These are phyloP conservation scores for Garcia nutans DNA, from an alignment of 345 rosid genomes.

Conservation along the genomic window DNA sequence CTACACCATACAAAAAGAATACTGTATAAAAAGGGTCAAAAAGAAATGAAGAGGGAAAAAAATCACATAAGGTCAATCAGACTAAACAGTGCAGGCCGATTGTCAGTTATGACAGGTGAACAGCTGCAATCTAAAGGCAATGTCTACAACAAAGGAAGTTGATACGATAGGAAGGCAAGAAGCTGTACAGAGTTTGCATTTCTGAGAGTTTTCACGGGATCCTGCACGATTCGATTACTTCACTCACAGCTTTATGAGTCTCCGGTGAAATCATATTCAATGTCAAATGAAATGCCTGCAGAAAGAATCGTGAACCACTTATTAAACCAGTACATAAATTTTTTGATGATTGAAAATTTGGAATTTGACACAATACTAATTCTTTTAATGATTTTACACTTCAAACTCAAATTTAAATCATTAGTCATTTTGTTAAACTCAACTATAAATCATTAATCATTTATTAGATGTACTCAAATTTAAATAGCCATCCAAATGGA, in stretches of 20 bases:
- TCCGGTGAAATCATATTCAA: constrained; percentile 93
- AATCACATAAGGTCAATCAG: constrained; percentile 12
- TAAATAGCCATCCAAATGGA: too few relatives aligned
- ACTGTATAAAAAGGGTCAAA: background rate
- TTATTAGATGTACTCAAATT: too few relatives aligned
- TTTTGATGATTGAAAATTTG: too few relatives aligned
- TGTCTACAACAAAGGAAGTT: constrained; percentile 21
- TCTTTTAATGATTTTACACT: too few relatives aligned
- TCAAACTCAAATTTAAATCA: too few relatives aligned
- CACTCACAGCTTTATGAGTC: constrained; percentile 84
- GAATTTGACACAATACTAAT: too few relatives aligned
- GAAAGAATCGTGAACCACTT: background rate
- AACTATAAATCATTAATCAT: too few relatives aligned
- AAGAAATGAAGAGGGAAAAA: constrained; percentile 4
- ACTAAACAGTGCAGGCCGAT: constrained; percentile 23
- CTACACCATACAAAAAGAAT: constrained; percentile 34
- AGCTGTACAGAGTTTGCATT: constrained; percentile 51
- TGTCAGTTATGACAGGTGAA: constrained; percentile 16
- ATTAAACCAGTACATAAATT: background rate
- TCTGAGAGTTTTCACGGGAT: constrained; percentile 35
- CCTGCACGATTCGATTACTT: constrained; percentile 88
- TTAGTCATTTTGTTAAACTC: too few relatives aligned
- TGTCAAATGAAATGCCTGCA: constrained; percentile 81
- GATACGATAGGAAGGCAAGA: constrained; percentile 19
- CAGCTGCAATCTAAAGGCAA: constrained; percentile 22